phyloP scores from a whole-genome alignment of 768 basidiomycete genomes.

The Leccinum sublutescens region DNA sequence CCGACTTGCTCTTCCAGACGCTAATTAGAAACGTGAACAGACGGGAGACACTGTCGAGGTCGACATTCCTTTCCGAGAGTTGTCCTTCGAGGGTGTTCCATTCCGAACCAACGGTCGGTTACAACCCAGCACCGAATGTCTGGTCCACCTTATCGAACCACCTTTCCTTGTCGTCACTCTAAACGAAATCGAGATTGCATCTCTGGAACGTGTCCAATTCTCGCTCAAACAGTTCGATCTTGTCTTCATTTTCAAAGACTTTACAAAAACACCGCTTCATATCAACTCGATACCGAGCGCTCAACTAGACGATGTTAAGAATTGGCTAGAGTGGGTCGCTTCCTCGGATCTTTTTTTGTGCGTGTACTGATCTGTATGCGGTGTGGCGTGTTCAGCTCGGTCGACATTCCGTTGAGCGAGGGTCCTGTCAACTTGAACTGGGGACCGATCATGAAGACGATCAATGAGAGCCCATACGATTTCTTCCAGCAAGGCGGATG shows the following conservation, averaged over 20 bases:
- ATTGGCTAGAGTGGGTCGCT: constrained; percentile 89
- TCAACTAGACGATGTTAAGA: constrained; percentile 95
- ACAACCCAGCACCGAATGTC: constrained; percentile 94
- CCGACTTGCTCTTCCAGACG: not conserved
- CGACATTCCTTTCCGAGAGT: constrained; percentile 95
- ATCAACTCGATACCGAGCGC: constrained; percentile 84
- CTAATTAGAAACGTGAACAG: constrained; percentile 33
- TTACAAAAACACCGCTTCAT: constrained; percentile 83
- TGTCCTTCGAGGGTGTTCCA: constrained; percentile 96
- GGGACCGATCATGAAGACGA: constrained; percentile 98
- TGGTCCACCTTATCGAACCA: constrained; percentile 91
- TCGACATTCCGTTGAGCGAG: constrained; percentile 94
- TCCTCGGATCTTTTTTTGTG: not conserved
- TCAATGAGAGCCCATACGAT: constrained; percentile 92
- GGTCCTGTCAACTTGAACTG: constrained; percentile 97
- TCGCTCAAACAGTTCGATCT: too few relatives aligned
- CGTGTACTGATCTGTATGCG: constrained; percentile 6
- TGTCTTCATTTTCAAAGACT: constrained; percentile 96
- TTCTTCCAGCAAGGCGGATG: constrained; percentile 98
- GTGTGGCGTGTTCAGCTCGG: constrained; percentile 57
- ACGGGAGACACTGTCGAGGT: constrained; percentile 85
- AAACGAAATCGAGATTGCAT: constrained; percentile 93
- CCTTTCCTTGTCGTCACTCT: constrained; percentile 97
- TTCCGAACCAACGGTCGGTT: constrained; percentile 92
- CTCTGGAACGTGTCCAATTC: constrained; percentile 26